These are phyloP conservation scores for Sarocladiaceae sp. DNA, from an alignment of 2,329 filamentous ascomycete genomes.

Conservation along the genomic window DNA sequence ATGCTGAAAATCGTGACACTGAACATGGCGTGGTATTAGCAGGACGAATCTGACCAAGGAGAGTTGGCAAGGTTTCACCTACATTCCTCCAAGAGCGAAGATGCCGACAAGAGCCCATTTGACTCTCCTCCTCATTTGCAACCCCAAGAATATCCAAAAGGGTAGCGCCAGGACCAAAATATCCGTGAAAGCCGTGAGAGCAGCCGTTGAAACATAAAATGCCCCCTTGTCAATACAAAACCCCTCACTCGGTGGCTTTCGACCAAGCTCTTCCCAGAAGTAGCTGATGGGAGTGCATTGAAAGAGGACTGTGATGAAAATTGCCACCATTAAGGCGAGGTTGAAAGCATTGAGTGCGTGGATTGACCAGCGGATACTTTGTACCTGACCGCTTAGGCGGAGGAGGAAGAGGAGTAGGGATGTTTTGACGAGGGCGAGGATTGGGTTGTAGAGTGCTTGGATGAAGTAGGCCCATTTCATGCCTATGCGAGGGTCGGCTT, in stretches of 20 bases:
- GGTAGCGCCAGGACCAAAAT: conserved; percentile 34
- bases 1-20: conserved; percentile 28
- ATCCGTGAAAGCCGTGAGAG: conserved; percentile 35
- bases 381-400: conserved; percentile 35
- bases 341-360: conserved; percentile 26
- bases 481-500: background rate
- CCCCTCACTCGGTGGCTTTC: background rate
- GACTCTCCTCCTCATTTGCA: conserved; percentile 31
- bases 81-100: conserved; percentile 32
- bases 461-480: conserved; percentile 17
- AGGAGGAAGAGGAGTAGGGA: conserved; percentile 40
- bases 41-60: background rate
- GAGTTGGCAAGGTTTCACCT: conserved; percentile 15
- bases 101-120: conserved; percentile 35
- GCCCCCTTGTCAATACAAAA: background rate
- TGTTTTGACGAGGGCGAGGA: conserved; percentile 39
- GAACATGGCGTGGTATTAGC: background rate
- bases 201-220: background rate
- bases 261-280: conserved; percentile 23
- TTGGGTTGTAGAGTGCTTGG: conserved; percentile 39
- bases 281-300: conserved; percentile 33
- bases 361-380: conserved; percentile 23
- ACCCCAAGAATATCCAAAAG: conserved; percentile 33
- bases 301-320: conserved; percentile 33
- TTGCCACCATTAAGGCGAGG: conserved; percentile 25